Evolutionary conservation across 495 filamentous ascomycete genomes (phyloP).

Genomic region (Neurospora sp.): DNA sequence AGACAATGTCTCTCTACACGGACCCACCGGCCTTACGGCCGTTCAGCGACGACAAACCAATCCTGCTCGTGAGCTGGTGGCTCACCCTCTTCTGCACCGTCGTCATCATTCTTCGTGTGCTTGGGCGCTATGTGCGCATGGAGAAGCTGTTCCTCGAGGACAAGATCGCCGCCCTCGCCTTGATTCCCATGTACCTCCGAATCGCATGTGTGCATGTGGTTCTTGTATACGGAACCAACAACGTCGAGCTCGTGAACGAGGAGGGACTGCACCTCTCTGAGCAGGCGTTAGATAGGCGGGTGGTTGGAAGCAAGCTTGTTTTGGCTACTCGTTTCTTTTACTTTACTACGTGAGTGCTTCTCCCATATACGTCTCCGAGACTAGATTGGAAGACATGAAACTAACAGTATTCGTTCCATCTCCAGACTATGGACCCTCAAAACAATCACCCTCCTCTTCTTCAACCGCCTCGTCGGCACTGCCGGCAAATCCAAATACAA

Average conservation of each 20-base stretch:
- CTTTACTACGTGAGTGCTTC: slow-evolving; percentile 53
- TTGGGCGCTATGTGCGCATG: slow-evolving; percentile 68
- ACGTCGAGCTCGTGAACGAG: slow-evolving; percentile 38
- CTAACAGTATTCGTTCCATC: neutral
- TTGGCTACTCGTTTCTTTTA: slow-evolving; percentile 54
- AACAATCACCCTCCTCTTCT: slow-evolving; percentile 76
- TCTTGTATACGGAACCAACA: slow-evolving; percentile 82
- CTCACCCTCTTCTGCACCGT: slow-evolving; percentile 66
- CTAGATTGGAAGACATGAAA: too few relatives aligned
- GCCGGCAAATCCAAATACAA: slow-evolving; percentile 60
- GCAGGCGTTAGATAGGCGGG: slow-evolving; percentile 35
- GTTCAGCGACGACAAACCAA: slow-evolving; percentile 54
- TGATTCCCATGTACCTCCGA: slow-evolving; percentile 68
- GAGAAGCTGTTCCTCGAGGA: slow-evolving; percentile 79
- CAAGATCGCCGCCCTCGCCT: slow-evolving; percentile 65
- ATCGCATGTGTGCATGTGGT: slow-evolving; percentile 81
- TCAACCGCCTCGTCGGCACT: slow-evolving; percentile 57
- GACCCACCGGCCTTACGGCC: slow-evolving; percentile 46
- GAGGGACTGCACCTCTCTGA: slow-evolving; percentile 22
- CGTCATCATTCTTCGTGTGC: slow-evolving; percentile 67
- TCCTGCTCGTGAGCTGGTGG: slow-evolving; percentile 87
- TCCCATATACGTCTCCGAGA: too few relatives aligned
- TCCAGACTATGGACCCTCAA: slow-evolving; percentile 84
- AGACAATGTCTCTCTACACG: slow-evolving; percentile 42
- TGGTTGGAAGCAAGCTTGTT: slow-evolving; percentile 52